Base-by-base conservation (phyloP, 129 eudicot genomes). In the Glebionis coronaria region DNA sequence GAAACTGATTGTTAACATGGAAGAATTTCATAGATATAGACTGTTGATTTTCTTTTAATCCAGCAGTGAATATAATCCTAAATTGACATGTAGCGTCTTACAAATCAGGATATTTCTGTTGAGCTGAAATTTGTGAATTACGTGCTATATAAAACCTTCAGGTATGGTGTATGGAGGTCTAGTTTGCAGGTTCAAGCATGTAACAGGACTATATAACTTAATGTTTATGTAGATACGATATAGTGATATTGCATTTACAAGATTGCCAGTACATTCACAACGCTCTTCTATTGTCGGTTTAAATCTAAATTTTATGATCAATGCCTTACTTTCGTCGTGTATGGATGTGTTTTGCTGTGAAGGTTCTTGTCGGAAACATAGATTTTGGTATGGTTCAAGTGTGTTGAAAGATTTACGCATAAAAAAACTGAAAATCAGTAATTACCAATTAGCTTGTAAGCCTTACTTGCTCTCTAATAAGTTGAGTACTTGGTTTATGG, bases 381-480 rank as follows among this genome's bases (percentile, higher is more conserved):
- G 45, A 12, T 13, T 61, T 15, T 63, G 20, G 15, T 12, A 59
- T 46, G 59, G 13, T 10, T 15, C 13, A 49, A 47, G 7, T 25
- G 44, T 4, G 23, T 56, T 57, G 31, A 31, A 57, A 57, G 9
- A 28, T 27, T 27, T 12, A 28, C 12, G 31, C 21, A 1, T 58
- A 12, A 15, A 18, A n/a, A 58, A 28, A 21, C 3, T 47, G 2
- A 31, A 31, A 28, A 46, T 16, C 19, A 44, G 20, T 59, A 25
- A 45, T 28, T 28, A 28, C 35, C 35, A 23, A 23, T 45, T 70
- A 70, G 68, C 67, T 29, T 70, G 65, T 57, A 19, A 18, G 23
- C 12, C 42, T 12, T 58, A 15, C 12, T 27, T 52, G 12, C 18
- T 62, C 49, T 61, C 50, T 50, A 61, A 35, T 11, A 8, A 38